Percentiles rank a stretch among this genome's conserved stretches.
These are phyloP conservation scores for Globisporangium splendens DNA, from an alignment of 352 stramenopile species.

Conservation along the genomic window DNA sequence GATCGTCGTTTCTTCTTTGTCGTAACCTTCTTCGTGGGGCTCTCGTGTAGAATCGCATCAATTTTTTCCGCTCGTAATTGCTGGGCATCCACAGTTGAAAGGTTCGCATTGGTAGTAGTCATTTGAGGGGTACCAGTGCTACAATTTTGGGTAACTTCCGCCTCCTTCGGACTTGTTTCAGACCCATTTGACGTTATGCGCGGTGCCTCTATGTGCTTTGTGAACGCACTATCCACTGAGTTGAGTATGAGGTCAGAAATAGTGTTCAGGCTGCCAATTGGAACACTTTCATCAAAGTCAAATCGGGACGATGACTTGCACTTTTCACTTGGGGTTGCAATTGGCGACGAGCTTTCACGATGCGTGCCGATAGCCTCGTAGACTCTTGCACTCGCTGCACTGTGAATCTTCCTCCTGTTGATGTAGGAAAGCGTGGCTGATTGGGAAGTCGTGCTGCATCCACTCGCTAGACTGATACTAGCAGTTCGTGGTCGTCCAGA, in stretches of 20 bases:
- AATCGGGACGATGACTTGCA: background rate
- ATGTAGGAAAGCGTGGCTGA: constrained; percentile 10
- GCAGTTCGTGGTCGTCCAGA: constrained; percentile 6
- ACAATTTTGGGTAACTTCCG: too few relatives aligned
- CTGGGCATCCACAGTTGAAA: background rate
- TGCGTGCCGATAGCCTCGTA: background rate
- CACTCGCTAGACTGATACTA: background rate
- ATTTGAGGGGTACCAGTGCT: too few relatives aligned
- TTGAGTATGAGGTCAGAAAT: background rate
- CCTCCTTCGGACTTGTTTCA: too few relatives aligned
- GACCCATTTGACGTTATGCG: too few relatives aligned
- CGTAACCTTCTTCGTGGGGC: background rate
- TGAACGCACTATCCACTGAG: background rate
- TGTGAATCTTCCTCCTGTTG: constrained; percentile 4
- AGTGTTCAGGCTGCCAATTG: background rate
- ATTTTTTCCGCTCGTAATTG: background rate
- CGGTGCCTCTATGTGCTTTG: too few relatives aligned
- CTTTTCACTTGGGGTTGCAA: too few relatives aligned
- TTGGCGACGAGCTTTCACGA: background rate
- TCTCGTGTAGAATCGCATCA: background rate
- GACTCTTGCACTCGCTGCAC: constrained; percentile 1
- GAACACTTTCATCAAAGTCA: background rate
- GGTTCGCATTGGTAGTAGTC: too few relatives aligned
- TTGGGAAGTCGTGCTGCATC: constrained; percentile 5
- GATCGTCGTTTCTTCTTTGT: constrained; percentile 2